Evolutionary conservation across 257 asterid species (phyloP), one percentile per base, ranked within the genome.

Genomic region (Ehretia macrophylla): DNA sequence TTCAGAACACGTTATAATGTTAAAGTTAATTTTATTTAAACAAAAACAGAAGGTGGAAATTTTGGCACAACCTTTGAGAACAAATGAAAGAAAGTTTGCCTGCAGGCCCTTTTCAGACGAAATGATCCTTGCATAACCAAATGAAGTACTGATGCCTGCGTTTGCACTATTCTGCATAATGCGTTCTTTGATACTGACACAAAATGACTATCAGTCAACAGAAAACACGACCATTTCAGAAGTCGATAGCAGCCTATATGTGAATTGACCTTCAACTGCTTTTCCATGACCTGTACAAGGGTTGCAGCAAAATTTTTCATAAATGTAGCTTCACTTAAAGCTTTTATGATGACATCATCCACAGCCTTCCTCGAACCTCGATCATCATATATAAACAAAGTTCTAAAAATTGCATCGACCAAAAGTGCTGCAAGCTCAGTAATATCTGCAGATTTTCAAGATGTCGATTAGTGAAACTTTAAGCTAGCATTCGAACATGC

Each of bases 211-310:
- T 86, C 72, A 61, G 76, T 78, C 55, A 88, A 69, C 55, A 93
- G 92, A 67, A 84, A 73, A 71, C 86, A 86, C 40, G 99, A 86
- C 99, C 99, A 93, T 69, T 75, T 83, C 27, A 89, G 79, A 60
- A 88, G 89, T 77, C 96, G 82, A 72, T 83, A 72, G 68, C 91
- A 80, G 70, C 79, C 88, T 37, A 80, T 64, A 54, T 72, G 59
- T 23, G 95, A 75, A 63, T 79, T 90, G 75, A 75, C 81, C 73
- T 89, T 88, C 16, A 81, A 75, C 68, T 84, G 93, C 79, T 81
- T 83, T 75, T 93, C 99, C 96, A 89, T 88, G 65, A 83, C 67
- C 86, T 93, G 99, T 65, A 93, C 91, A 77, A 93, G 95, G 68
- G 80, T 70, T 61, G 94, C 94, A 42, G 97, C 99, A 80, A 89